phyloP scores from a whole-genome alignment of 2,329 filamentous ascomycete genomes.

The Nemania sp. region DNA sequence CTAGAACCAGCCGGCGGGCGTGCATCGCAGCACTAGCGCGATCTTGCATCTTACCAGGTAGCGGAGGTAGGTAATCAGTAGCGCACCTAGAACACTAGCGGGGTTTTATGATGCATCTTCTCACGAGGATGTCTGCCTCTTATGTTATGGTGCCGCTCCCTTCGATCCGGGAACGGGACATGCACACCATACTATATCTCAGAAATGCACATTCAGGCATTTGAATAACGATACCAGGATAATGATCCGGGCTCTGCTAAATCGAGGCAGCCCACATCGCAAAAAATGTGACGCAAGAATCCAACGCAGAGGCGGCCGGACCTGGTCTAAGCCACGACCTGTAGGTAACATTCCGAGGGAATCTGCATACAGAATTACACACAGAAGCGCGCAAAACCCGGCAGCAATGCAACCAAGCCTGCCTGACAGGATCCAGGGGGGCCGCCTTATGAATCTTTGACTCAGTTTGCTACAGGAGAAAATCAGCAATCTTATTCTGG shows the following conservation, averaged over 20 bases:
- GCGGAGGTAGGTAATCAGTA: too few species aligned
- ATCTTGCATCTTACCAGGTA: constrained; percentile 13
- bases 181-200: not conserved
- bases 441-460: not conserved
- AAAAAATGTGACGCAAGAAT: not conserved
- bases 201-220: too few species aligned
- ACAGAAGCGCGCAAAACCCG: not conserved
- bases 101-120: too few species aligned
- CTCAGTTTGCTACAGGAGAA: not conserved
- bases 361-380: not conserved
- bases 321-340: not conserved
- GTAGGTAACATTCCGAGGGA: not conserved
- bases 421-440: not conserved
- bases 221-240: not conserved
- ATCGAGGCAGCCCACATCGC: not conserved
- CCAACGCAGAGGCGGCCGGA: not conserved
- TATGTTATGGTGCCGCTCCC: too few species aligned
- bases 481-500: not conserved
- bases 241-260: not conserved
- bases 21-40: constrained; percentile 2
- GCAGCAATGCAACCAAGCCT: not conserved
- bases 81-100: too few species aligned
- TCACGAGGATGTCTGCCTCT: too few species aligned
- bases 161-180: too few species aligned
- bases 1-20: not conserved